Conservation (phyloP, 768 basidiomycete species). For the Boletus barrowsii region DNA sequence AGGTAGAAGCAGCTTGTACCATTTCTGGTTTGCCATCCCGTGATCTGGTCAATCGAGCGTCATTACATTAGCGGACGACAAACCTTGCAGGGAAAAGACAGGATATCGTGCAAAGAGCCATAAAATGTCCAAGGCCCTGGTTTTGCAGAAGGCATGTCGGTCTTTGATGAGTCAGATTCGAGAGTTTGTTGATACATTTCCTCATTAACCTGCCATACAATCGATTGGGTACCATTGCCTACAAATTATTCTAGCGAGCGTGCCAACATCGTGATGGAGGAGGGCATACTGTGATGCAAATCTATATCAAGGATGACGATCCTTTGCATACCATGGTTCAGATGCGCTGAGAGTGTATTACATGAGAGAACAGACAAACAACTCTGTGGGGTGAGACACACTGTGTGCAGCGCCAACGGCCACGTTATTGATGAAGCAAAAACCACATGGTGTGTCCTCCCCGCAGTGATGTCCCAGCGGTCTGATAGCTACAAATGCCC, state of each 20-base stretch:
- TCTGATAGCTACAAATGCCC: slow-evolving; percentile 79
- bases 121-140: slow-evolving; percentile 72
- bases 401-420: slow-evolving; percentile 89
- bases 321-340: slow-evolving; percentile 73
- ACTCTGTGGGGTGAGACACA: slow-evolving; percentile 30
- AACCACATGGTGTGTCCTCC: slow-evolving; percentile 85
- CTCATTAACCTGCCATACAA: slow-evolving; percentile 89
- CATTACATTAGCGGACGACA: not conserved
- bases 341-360: slow-evolving; percentile 61
- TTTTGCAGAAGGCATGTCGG: slow-evolving; percentile 28
- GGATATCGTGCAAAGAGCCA: slow-evolving; percentile 87
- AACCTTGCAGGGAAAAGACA: slow-evolving; percentile 92
- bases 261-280: too few relatives aligned
- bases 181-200: slow-evolving; percentile 72
- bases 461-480: slow-evolving; percentile 96
- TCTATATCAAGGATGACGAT: slow-evolving; percentile 88
- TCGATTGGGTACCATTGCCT: slow-evolving; percentile 94
- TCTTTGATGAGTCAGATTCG: slow-evolving; percentile 38
- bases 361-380: not conserved
- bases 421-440: slow-evolving; percentile 96
- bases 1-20: slow-evolving; percentile 77
- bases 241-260: slow-evolving; percentile 5
- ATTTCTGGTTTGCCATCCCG: slow-evolving; percentile 79
- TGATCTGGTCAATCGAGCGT: slow-evolving; percentile 2
- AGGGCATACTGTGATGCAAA: slow-evolving; percentile 25